Percentiles rank a stretch among this genome's conserved stretches.
Conservation (phyloP, 2,329 filamentous ascomycete genomes). For the Verticillium klebahnii region DNA sequence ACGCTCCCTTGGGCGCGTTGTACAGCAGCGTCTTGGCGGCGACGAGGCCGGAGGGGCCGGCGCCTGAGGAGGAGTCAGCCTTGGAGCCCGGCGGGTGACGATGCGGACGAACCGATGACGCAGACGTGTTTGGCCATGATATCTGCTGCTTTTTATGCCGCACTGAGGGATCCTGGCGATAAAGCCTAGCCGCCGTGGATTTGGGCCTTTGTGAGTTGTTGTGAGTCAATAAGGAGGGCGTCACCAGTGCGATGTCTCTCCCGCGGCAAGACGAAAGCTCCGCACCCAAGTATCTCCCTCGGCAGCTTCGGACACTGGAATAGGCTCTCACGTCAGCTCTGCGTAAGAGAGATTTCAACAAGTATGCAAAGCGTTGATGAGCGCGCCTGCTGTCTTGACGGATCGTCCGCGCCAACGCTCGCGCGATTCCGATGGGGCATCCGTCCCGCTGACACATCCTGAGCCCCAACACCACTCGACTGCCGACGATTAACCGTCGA, state of each 20-base stretch:
- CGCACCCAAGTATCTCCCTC: background rate
- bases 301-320: background rate
- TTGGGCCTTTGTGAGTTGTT: too few species aligned
- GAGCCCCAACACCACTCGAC: background rate
- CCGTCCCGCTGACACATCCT: background rate
- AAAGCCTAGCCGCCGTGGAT: too few species aligned
- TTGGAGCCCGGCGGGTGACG: background rate
- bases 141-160: background rate
- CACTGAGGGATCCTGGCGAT: too few species aligned
- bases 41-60: constrained; percentile 64
- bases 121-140: constrained; percentile 35
- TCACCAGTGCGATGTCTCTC: background rate
- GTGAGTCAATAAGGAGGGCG: background rate
- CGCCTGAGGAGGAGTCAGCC: constrained; percentile 40
- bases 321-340: background rate
- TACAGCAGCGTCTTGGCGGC: constrained; percentile 70
- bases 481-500: background rate
- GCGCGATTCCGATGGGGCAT: background rate
- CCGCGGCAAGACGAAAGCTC: background rate
- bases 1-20: constrained; percentile 48
- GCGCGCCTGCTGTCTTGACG: background rate
- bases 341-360: background rate
- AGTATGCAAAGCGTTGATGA: background rate
- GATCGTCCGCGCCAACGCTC: background rate
- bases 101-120: constrained; percentile 29